phyloP scores from a whole-genome alignment of 2,329 filamentous ascomycete genomes.

The Colletotrichum brevisporum region DNA sequence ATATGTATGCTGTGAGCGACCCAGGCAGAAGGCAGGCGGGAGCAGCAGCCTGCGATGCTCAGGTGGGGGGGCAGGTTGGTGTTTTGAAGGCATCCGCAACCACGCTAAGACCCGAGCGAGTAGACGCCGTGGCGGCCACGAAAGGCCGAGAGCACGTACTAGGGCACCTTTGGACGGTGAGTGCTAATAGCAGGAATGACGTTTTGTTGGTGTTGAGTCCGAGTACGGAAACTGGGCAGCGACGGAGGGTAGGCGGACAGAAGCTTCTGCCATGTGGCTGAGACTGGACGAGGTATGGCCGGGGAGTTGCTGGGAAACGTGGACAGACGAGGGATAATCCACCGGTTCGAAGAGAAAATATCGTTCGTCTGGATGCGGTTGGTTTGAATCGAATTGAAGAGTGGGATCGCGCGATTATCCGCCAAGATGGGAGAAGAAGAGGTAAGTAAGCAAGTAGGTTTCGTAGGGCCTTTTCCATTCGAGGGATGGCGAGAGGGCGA shows the following conservation, averaged over 20 bases:
- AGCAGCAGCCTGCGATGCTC: background rate
- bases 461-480: conserved; percentile 9
- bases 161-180: conserved; percentile 6
- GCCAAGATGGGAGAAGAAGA: conserved; percentile 8
- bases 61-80: conserved; percentile 13
- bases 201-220: conserved; percentile 18
- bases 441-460: conserved; percentile 1
- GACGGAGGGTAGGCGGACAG: conserved; percentile 2
- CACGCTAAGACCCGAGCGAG: conserved; percentile 26
- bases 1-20: background rate
- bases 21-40: conserved; percentile 1
- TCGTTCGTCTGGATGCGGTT: background rate
- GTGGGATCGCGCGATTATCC: background rate
- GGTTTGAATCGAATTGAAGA: background rate
- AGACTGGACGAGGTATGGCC: conserved; percentile 1
- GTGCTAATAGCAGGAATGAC: conserved; percentile 27
- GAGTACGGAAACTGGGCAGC: conserved; percentile 1
- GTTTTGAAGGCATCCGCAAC: conserved; percentile 39
- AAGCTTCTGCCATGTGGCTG: conserved; percentile 21
- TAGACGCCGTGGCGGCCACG: conserved; percentile 30
- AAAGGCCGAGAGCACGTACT: conserved; percentile 31
- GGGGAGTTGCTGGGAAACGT: background rate
- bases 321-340: background rate
- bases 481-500: conserved; percentile 20
- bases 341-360: background rate